phyloP scores from a whole-genome alignment of 1,139 yeast species.

The Meyerozyma smithsonii region DNA sequence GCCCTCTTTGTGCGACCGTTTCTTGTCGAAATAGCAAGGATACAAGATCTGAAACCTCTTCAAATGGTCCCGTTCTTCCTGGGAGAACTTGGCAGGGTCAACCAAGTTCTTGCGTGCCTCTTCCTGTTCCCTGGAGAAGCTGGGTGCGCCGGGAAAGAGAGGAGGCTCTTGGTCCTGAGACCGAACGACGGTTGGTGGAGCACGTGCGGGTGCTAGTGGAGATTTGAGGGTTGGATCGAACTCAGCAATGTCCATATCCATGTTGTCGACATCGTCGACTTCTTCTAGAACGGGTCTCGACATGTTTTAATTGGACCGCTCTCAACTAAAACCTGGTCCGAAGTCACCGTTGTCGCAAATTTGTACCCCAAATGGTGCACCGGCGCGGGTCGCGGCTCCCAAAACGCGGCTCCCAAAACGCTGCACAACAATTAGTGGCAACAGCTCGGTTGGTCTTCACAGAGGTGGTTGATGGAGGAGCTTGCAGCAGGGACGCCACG shows the following conservation, averaged over 20 bases:
- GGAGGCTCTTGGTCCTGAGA: conserved; percentile 49
- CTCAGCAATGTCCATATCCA: conserved; percentile 91
- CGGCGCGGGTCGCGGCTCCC: neutral
- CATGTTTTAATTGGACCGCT: conserved; percentile 18
- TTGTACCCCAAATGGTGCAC: neutral
- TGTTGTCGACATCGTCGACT: conserved; percentile 79
- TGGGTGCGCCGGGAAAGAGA: conserved; percentile 22
- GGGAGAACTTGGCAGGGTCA: conserved; percentile 35
- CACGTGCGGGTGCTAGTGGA: conserved; percentile 63
- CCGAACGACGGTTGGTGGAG: conserved; percentile 54
- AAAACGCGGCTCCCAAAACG: neutral
- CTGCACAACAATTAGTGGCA: neutral
- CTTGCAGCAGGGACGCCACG: conserved; percentile 21
- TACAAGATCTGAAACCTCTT: conserved; percentile 69
- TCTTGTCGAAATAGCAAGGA: conserved; percentile 87
- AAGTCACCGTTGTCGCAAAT: too few relatives aligned
- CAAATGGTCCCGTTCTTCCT: conserved; percentile 56
- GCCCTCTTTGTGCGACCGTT: conserved; percentile 74
- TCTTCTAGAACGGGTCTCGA: conserved; percentile 79
- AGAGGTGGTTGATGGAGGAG: conserved; percentile 8
- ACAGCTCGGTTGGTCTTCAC: neutral
- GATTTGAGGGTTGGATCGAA: conserved; percentile 72
- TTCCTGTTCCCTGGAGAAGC: conserved; percentile 5
- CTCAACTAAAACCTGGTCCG: neutral
- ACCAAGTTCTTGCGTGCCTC: conserved; percentile 22